Percentiles rank a stretch among this genome's conserved stretches.
Conservation (phyloP, 2,329 filamentous ascomycete species). For the Graphiopsis chlorocephala region DNA sequence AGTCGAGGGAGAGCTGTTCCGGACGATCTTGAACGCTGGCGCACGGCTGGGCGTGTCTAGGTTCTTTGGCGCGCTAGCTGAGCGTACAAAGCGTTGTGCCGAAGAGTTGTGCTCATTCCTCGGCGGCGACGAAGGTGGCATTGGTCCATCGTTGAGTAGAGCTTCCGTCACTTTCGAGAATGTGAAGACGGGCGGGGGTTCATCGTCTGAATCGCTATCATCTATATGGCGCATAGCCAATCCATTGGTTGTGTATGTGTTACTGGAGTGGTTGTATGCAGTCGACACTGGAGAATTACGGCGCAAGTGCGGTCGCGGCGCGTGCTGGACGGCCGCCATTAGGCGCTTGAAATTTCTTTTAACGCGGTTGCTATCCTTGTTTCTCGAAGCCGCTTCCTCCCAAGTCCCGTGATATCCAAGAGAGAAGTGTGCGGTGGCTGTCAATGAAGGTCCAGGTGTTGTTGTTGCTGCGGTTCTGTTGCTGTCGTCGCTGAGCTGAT, state of each 20-base stretch:
- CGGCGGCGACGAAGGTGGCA: constrained; percentile 56
- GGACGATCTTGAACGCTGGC: constrained; percentile 35
- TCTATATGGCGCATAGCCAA: constrained; percentile 49
- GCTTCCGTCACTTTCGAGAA: constrained; percentile 91
- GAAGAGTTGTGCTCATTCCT: constrained; percentile 44
- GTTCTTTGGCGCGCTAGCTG: constrained; percentile 27
- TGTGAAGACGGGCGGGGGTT: constrained; percentile 84
- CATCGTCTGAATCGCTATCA: constrained; percentile 86
- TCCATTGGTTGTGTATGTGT: constrained; percentile 45
- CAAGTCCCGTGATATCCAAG: constrained; percentile 9
- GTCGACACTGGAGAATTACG: constrained; percentile 48
- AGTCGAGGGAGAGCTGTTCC: constrained; percentile 33
- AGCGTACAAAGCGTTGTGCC: constrained; percentile 28
- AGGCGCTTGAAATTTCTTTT: constrained; percentile 27
- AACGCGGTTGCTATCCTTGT: constrained; percentile 20
- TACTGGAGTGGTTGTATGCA: constrained; percentile 39
- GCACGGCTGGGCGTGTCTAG: constrained; percentile 37
- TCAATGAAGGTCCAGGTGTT: constrained; percentile 16
- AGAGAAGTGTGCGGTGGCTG: not conserved
- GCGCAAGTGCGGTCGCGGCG: constrained; percentile 33
- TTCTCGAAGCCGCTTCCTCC: constrained; percentile 11
- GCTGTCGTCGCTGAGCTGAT: constrained; percentile 14
- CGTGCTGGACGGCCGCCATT: constrained; percentile 36
- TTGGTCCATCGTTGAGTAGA: constrained; percentile 62
- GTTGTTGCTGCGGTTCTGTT: constrained; percentile 7